Percentiles rank a stretch among this genome's conserved stretches.
phyloP scores from a whole-genome alignment of 2,329 filamentous ascomycete species.

The Alternaria sp. region DNA sequence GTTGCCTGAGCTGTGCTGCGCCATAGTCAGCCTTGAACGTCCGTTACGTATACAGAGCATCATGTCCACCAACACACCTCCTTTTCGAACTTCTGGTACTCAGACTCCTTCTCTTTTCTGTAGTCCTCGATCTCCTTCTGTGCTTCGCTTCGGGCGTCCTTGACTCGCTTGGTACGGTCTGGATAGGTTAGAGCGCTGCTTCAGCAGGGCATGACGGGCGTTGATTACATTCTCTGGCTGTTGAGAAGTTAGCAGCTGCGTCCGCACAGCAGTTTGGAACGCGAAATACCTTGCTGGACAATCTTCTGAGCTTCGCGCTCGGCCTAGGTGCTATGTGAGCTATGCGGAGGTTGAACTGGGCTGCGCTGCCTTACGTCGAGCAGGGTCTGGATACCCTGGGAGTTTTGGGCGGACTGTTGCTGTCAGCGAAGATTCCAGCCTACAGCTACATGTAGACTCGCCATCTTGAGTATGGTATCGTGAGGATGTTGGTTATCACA shows the following conservation, averaged over 20 bases:
- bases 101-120: conserved; percentile 85
- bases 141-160: conserved; percentile 93
- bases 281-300: conserved; percentile 84
- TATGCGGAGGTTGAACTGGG: conserved; percentile 33
- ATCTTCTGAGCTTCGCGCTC: conserved; percentile 99
- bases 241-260: conserved; percentile 22
- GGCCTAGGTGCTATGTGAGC: conserved; percentile 69
- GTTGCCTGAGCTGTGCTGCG: conserved; percentile 91
- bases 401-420: conserved; percentile 92
- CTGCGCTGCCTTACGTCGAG: conserved; percentile 79
- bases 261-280: background rate
- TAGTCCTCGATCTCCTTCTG: conserved; percentile 98
- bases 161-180: conserved; percentile 97
- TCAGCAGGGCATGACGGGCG: conserved; percentile 10
- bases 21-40: conserved; percentile 25
- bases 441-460: conserved; percentile 10
- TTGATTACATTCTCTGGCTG: conserved; percentile 84
- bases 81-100: conserved; percentile 94
- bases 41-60: background rate
- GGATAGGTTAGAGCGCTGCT: conserved; percentile 32
- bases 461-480: conserved; percentile 37
- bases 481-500: conserved; percentile 30
- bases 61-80: conserved; percentile 60
- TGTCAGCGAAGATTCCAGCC: conserved; percentile 30
- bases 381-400: conserved; percentile 96